These are phyloP conservation scores for Excoecaria agallocha DNA, from an alignment of 345 rosid species.

Conservation along the genomic window DNA sequence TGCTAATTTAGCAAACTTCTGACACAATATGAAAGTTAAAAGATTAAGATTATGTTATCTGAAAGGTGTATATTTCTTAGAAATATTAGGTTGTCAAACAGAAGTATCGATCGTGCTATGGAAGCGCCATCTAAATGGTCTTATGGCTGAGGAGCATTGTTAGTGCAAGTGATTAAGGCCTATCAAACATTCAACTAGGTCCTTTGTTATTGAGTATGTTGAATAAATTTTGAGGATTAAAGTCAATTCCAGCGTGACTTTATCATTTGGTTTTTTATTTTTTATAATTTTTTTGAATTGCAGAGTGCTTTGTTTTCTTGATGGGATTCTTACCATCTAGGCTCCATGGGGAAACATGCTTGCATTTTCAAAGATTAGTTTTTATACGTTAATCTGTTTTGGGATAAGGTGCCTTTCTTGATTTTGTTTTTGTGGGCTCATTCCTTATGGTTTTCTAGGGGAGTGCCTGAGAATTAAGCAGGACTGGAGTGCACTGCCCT, in stretches of 20 bases:
- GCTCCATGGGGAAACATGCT: background rate
- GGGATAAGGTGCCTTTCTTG: background rate
- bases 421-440: background rate
- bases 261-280: no score
- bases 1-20: no score
- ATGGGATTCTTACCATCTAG: background rate
- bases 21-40: no score
- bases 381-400: background rate
- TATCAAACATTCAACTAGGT: background rate
- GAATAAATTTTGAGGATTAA: no score
- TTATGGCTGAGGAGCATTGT: no score
- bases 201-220: background rate
- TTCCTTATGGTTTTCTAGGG: background rate
- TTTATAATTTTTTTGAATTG: background rate
- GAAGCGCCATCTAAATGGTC: no score
- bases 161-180: no score
- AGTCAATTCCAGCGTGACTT: background rate
- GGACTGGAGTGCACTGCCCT: background rate
- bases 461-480: background rate
- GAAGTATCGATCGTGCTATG: no score
- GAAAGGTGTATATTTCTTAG: no score
- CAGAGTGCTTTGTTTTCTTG: background rate
- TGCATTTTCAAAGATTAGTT: background rate
- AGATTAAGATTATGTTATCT: no score
- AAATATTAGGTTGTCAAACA: no score